These are phyloP conservation scores for Adansonia digitata DNA, from an alignment of 345 rosid species.

Conservation along the genomic window DNA sequence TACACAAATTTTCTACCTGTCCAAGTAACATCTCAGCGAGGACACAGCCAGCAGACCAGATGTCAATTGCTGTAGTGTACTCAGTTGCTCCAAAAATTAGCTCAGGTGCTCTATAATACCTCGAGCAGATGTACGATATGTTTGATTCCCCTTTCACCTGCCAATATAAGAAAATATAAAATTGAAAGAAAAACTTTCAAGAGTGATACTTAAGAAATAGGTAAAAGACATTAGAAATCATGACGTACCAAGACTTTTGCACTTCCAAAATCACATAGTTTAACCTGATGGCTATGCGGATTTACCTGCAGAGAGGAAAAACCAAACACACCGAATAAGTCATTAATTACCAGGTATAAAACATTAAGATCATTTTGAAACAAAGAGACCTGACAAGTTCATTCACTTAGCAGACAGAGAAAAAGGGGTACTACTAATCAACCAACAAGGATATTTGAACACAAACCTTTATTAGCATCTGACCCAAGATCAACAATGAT, in stretches of 20 bases:
- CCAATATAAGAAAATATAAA: constrained; percentile 7
- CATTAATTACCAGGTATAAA: not conserved
- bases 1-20: constrained; percentile 42
- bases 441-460: constrained; percentile 5
- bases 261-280: constrained; percentile 96
- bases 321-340: not conserved
- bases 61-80: constrained; percentile 82
- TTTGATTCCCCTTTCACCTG: constrained; percentile 97
- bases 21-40: constrained; percentile 89
- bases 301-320: constrained; percentile 52
- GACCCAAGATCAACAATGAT: not conserved
- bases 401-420: not conserved
- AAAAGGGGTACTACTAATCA: not conserved
- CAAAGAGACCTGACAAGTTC: not conserved
- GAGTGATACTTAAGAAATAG: too few species aligned
- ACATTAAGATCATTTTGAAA: too few species aligned
- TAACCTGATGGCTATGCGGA: constrained; percentile 97
- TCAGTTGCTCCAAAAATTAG: constrained; percentile 97
- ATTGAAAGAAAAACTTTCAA: too few species aligned
- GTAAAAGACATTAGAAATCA: too few species aligned
- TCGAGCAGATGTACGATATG: constrained; percentile 90
- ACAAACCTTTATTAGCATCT: not conserved
- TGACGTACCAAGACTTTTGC: constrained; percentile 99
- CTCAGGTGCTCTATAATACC: constrained; percentile 96
- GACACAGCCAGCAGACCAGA: constrained; percentile 98